phyloP scores from a whole-genome alignment of 2,329 filamentous ascomycete genomes.

The Macrophomina pseudophaseolina region DNA sequence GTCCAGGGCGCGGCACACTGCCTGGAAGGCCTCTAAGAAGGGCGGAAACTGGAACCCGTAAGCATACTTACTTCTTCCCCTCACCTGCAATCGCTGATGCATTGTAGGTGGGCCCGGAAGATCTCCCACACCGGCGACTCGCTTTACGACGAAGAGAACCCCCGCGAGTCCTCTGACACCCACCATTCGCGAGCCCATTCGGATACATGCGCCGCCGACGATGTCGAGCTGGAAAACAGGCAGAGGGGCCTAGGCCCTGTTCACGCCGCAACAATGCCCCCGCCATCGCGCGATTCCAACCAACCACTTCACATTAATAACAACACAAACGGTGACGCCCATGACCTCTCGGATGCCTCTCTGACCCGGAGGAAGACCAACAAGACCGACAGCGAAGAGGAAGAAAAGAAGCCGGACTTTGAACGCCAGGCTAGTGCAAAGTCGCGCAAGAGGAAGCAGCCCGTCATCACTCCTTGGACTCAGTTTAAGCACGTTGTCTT shows the following conservation, averaged over 20 bases:
- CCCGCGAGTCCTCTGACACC: conserved; percentile 16
- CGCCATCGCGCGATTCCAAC: conserved; percentile 5
- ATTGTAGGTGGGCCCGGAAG: conserved; percentile 18
- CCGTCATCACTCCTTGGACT: conserved; percentile 34
- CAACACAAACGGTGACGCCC: neutral
- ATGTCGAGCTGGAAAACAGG: conserved; percentile 3
- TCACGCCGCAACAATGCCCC: conserved; percentile 16
- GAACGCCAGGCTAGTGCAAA: conserved; percentile 9
- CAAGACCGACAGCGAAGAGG: neutral
- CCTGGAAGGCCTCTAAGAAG: conserved; percentile 36
- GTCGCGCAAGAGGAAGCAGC: conserved; percentile 17
- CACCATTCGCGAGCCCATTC: conserved; percentile 20
- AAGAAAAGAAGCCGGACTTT: neutral
- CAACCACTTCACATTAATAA: neutral
- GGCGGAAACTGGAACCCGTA: conserved; percentile 38
- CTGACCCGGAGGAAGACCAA: conserved; percentile 1
- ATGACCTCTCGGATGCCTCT: neutral
- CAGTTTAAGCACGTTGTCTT: conserved; percentile 77
- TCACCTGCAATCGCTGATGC: neutral
- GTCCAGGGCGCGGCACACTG: conserved; percentile 42
- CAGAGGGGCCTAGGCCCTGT: neutral
- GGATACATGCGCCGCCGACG: conserved; percentile 8
- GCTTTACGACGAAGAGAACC: conserved; percentile 38
- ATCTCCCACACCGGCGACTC: conserved; percentile 22
- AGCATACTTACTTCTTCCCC: neutral